Conservation (phyloP, 306 rosid genomes). For the Malus domestica region ASM211411v1 NC_041793.1:34374501-34375000, state of each 20-base stretch:
- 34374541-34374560: not conserved
- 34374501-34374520: not conserved
- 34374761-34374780: not conserved
- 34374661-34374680: not conserved
- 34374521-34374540: slow-evolving; percentile 10
- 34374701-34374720: not conserved
- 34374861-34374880: slow-evolving; percentile 30
- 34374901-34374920: slow-evolving; percentile 42
- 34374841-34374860: not conserved
- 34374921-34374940: slow-evolving; percentile 13
- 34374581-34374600: not conserved
- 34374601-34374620: not conserved
- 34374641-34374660: slow-evolving; percentile 7
- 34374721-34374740: not conserved
- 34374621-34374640: not conserved
- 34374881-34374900: slow-evolving; percentile 40
- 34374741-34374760: not conserved
- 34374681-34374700: not conserved
- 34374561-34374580: not conserved
- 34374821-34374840: slow-evolving; percentile 40
- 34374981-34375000: slow-evolving; percentile 37
- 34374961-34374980: slow-evolving; percentile 13
- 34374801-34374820: slow-evolving; percentile 37
- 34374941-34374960: slow-evolving; percentile 15
- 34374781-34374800: not conserved